These are phyloP conservation scores for Penicillium sp. DNA, from an alignment of 2,329 filamentous ascomycete genomes.

Conservation along the genomic window DNA sequence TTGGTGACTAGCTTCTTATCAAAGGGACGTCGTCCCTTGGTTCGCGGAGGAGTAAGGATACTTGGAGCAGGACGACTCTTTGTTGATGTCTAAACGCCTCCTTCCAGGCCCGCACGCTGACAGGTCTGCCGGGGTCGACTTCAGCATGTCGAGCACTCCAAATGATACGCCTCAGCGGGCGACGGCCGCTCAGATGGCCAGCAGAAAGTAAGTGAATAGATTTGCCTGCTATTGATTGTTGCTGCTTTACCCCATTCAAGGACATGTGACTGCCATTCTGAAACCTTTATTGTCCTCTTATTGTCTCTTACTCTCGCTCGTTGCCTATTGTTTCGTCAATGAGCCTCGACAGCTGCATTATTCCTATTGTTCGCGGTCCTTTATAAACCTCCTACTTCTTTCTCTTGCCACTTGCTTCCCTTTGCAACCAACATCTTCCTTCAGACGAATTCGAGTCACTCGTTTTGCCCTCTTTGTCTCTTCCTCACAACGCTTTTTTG, in stretches of 20 bases:
- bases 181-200: conserved; percentile 53
- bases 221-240: conserved; percentile 8
- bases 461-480: background rate
- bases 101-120: conserved; percentile 14
- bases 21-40: background rate
- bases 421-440: background rate
- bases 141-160: conserved; percentile 38
- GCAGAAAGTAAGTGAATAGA: conserved; percentile 49
- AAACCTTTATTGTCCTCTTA: background rate
- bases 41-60: background rate
- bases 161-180: conserved; percentile 48
- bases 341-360: background rate
- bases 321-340: background rate
- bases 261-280: background rate
- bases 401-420: background rate
- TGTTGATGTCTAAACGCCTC: conserved; percentile 15
- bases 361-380: conserved; percentile 1
- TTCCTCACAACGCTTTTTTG: background rate
- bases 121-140: conserved; percentile 17
- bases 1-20: background rate
- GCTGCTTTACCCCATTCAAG: background rate
- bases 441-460: background rate
- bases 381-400: background rate
- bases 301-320: background rate
- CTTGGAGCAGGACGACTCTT: background rate